Evolutionary conservation across 176 grass and related monocot species (phyloP), one percentile per base, ranked within the genome.

Genomic region (Thinopyrum elongatum): DNA sequence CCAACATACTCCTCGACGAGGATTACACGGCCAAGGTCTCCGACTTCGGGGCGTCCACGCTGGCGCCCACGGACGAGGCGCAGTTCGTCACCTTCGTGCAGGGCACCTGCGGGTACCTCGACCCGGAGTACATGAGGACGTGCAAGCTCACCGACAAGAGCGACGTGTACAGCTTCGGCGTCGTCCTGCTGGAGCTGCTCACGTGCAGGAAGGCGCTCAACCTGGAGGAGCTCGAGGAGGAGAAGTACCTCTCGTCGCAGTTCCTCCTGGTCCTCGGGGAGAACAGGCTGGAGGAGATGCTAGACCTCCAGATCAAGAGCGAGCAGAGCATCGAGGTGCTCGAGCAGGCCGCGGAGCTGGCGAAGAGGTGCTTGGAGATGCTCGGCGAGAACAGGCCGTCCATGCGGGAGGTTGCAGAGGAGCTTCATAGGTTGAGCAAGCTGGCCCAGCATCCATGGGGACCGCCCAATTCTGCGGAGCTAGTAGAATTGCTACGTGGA

Each of bases 131-230:
- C 49, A 74, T 95, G 78, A 79, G 84, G 22, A 81, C 87, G 2
- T 81, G 84, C 65, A 86, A 76, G 86, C 90, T 98, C n/a, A 98
- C 93, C 7, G 93, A 95, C 73, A 98, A 87, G 80, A 98, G 95
- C 25, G 95, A 98, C 42, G 95, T 98, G 0, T 98, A 98, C 53
- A 98, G 95, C 39, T 98, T 98, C 4, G 91, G 91, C 9, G 85
- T 93, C 14, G 81, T 93, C 23, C 58, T 93, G 10, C 21, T 93
- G 2, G 88, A 93, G 89, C 66, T 93, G 13, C 82, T 94, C 2
- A 91, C 89, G 0, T 53, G 92, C 39, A 89, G 81, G 42, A 94
- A 94, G 86, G 79, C 92, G 26, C 85, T 94, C 53, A 91, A 74
- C 64, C 65, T 70, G 1, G 75, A 85, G 10, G 87, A 55, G 21